Base-by-base conservation (phyloP, 805 yeast species). In the Metschnikowia reukaufii region DNA sequence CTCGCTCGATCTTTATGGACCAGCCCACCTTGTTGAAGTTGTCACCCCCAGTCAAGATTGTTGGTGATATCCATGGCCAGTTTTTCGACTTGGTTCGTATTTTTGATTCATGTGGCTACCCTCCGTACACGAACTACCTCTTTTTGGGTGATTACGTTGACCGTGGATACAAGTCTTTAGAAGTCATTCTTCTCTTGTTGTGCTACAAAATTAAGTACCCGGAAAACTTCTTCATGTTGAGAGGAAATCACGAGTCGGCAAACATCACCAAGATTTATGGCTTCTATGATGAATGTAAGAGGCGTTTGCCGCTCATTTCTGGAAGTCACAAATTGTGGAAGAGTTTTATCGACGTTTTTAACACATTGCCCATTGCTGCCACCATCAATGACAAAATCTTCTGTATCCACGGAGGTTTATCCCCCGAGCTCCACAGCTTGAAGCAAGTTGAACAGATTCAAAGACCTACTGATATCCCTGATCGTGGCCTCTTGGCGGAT, bases 391-490 rank as follows among this genome's bases (percentile, higher is more conserved):
- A 78, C 53, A 76, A 76, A 55, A 78, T 79, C 21, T 79, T 79
- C 50, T 78, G 83, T 59, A 78, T 79, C 36, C 84, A 79, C 61
- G 84, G 95, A 38, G 94, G 94, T 1, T 69, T 87, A 40, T 86
- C 92, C 0, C 94, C 95, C 4, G 82, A 82, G 35, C 68, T 87
- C 51, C 73, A 73, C 20, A 77, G 79, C 48, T 72, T 86, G 71
- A 77, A 76, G 51, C 89, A 86, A 62, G 83, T 87, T 48, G 83
- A 83, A 57, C 76, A 76, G 39, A 85, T 87, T 44, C 80, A 81
- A 55, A 71, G 95, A 58, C 95, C 95, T 8, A 86, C 94, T 1
- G 95, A 87, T 65, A 83, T 87, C 19, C 95, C 94, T 0, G 94
- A 86, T 58, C 78, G 77, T 52, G 95, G 95, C 0, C 67, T 87